These are phyloP conservation scores for Odontarrhena argentea DNA, from an alignment of 345 rosid genomes.

Conservation along the genomic window DNA sequence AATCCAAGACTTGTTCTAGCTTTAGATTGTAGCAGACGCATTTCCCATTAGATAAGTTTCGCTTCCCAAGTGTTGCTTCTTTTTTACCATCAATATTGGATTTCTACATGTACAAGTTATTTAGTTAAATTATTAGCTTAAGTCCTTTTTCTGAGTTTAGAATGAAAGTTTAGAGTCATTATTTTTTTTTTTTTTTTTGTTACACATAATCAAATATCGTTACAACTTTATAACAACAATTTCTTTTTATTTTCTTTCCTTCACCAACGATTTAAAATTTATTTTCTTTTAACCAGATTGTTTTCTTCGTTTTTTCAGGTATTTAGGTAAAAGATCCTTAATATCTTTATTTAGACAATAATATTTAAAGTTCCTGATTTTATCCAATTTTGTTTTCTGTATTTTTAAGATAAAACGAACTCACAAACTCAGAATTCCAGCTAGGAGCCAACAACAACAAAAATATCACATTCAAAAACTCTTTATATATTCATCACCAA, in stretches of 20 bases:
- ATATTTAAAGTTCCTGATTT: not conserved
- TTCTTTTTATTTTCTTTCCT: too few relatives aligned
- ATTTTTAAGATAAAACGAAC: not conserved
- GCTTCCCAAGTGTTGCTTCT: slow-evolving; percentile 9
- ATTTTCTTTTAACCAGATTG: not conserved
- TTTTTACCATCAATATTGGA: slow-evolving; percentile 1
- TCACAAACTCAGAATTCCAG: slow-evolving; percentile 15
- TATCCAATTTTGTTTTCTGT: slow-evolving; percentile 2
- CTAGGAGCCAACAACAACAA: not conserved
- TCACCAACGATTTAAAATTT: not conserved
- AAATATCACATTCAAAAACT: not conserved
- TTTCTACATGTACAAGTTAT: not conserved
- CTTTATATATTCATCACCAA: slow-evolving; percentile 22
- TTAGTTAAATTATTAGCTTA: not conserved
- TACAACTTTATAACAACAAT: too few relatives aligned
- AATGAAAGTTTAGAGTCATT: not conserved
- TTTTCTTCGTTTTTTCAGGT: not conserved
- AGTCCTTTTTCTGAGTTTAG: not conserved
- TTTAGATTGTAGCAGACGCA: not conserved
- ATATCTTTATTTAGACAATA: slow-evolving; percentile 15
- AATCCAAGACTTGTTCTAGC: too few relatives aligned
- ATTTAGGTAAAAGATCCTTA: not conserved
- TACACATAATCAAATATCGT: too few relatives aligned
- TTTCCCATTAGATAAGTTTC: slow-evolving; percentile 16
- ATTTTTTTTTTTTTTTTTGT: not conserved